Conservation (phyloP, 2,329 filamentous ascomycete species). For the Colletotrichum higginsianum region DNA sequence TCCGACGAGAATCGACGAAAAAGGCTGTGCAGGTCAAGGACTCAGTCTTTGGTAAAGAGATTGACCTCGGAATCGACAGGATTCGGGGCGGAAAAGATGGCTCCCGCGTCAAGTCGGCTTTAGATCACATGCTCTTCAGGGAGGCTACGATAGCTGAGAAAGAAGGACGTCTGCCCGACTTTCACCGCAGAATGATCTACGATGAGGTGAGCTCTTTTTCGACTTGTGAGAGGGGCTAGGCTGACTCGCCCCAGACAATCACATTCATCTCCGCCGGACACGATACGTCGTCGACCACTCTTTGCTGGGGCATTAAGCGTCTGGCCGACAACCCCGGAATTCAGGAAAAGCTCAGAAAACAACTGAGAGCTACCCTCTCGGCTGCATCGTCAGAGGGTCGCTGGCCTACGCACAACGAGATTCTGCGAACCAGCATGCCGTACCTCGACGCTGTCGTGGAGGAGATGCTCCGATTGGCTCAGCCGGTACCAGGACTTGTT, state of each 20-base stretch:
- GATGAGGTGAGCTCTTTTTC: not conserved
- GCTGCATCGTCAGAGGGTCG: conserved; percentile 44
- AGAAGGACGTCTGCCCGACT: not conserved
- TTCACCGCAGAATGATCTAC: not conserved
- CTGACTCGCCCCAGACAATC: not conserved
- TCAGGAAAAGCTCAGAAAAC: conserved; percentile 46
- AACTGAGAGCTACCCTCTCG: conserved; percentile 41
- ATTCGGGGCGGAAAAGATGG: not conserved
- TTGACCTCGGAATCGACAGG: not conserved
- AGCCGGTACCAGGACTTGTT: conserved; percentile 42
- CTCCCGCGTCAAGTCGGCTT: conserved; percentile 5
- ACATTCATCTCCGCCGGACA: conserved; percentile 30
- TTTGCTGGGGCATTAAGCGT: conserved; percentile 45
- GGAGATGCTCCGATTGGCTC: conserved; percentile 49
- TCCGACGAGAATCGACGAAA: not conserved
- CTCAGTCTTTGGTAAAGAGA: not conserved
- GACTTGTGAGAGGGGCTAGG: too few relatives aligned
- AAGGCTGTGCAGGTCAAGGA: not conserved
- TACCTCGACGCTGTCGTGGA: conserved; percentile 53
- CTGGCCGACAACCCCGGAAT: conserved; percentile 35
- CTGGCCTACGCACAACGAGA: conserved; percentile 45
- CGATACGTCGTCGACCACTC: conserved; percentile 19
- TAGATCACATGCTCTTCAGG: conserved; percentile 19
- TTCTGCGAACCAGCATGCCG: conserved; percentile 45
- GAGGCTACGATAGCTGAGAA: conserved; percentile 24